These are phyloP conservation scores for Discostella stelligeroides DNA, from an alignment of 108 stramenopile genomes.

Conservation along the genomic window DNA sequence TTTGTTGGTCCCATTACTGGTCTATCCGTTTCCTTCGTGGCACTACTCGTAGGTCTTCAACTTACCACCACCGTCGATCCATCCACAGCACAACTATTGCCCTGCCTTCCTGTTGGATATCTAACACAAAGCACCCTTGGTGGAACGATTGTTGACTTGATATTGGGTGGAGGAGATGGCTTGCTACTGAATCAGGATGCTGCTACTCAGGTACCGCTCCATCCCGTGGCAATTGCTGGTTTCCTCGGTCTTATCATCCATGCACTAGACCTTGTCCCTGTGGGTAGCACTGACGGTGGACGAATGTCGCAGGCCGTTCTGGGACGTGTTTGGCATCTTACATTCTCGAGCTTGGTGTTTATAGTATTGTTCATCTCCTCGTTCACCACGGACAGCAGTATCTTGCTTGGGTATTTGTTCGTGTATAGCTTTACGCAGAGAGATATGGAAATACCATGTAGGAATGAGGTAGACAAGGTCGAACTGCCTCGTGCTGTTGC, in stretches of 20 bases:
- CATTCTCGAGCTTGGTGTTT: constrained; percentile 57
- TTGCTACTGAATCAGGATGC: constrained; percentile 62
- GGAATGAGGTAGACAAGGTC: constrained; percentile 56
- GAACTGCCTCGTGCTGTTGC: constrained; percentile 40
- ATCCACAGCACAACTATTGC: constrained; percentile 46
- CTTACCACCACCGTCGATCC: constrained; percentile 57
- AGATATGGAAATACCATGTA: constrained; percentile 65
- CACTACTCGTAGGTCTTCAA: constrained; percentile 62
- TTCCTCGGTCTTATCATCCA: constrained; percentile 71
- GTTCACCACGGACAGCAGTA: constrained; percentile 35
- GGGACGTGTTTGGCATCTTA: constrained; percentile 63
- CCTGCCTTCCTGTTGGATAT: constrained; percentile 64
- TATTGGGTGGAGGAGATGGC: constrained; percentile 53
- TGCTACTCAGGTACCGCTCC: constrained; percentile 58
- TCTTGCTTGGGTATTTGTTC: constrained; percentile 48
- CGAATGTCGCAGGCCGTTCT: constrained; percentile 65
- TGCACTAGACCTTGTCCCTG: constrained; percentile 72
- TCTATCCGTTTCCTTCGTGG: constrained; percentile 51
- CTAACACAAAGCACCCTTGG: constrained; percentile 67
- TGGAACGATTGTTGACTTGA: constrained; percentile 60
- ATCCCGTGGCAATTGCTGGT: constrained; percentile 82
- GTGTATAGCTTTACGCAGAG: constrained; percentile 52
- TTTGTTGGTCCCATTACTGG: constrained; percentile 72
- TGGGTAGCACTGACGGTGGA: constrained; percentile 81
- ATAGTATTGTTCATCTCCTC: constrained; percentile 49